Percentiles rank a stretch among this genome's conserved stretches.
phyloP scores from a whole-genome alignment of 345 rosid species.

The Murraya koenigii region DNA sequence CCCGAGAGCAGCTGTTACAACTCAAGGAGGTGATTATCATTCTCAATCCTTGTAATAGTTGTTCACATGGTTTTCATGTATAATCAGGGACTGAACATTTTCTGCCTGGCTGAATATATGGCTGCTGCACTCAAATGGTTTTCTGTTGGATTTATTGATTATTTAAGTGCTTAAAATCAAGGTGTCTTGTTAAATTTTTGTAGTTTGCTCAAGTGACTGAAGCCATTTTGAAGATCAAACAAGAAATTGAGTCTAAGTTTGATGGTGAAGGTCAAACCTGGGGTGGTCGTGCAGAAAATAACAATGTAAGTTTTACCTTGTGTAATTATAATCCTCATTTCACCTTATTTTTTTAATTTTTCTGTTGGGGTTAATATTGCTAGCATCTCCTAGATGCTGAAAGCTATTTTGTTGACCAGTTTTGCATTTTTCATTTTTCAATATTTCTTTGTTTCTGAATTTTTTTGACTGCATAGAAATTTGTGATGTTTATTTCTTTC shows the following conservation, averaged over 20 bases:
- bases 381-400: no score
- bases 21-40: conserved; percentile 52
- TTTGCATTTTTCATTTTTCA: background rate
- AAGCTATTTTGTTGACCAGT: no score
- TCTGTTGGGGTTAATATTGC: background rate
- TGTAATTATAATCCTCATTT: background rate
- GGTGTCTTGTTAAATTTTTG: conserved; percentile 2
- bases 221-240: conserved; percentile 58
- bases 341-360: background rate
- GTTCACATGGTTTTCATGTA: background rate
- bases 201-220: conserved; percentile 47
- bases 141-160: conserved; percentile 1
- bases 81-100: background rate
- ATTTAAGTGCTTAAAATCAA: conserved; percentile 2
- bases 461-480: background rate
- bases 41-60: background rate
- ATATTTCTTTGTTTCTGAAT: background rate
- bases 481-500: background rate
- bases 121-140: background rate
- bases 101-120: background rate
- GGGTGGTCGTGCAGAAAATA: conserved; percentile 49
- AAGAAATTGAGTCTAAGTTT: conserved; percentile 63
- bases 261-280: conserved; percentile 60
- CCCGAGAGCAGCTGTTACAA: conserved; percentile 67
- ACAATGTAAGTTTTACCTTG: conserved; percentile 39